Evolutionary conservation across 257 asterid species (phyloP), one percentile per base, ranked within the genome.

Genomic region (Ajuga chamaepitys): DNA sequence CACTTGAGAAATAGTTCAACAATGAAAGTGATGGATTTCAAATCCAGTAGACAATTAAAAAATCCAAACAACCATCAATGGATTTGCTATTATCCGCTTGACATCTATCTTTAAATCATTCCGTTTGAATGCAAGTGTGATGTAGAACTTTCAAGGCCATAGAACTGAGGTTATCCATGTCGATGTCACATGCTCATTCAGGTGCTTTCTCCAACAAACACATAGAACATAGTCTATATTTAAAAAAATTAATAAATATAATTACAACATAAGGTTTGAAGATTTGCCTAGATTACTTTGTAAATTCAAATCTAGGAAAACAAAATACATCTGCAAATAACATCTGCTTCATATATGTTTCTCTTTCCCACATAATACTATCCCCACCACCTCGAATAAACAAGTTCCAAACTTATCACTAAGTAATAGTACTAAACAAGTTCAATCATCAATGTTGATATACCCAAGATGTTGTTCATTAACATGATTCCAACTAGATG

Each of bases 251-350:
- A 42, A 67, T 14, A 44, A 16, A 53, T 35, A 22, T 24, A 14
- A 42, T 14, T 24, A 51, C 70, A 61, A 54, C 37, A 37, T 65
- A 55, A 51, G 25, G 17, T 57, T 57, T 52, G 30, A 50, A 65
- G 10, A 47, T 14, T 40, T 35, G 6, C 38, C 60, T 0, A 34
- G n/a, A 51, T 30, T 30, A 41, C 7, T 24, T 26, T 41, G 64
- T 41, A 25, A 10, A 10, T 11, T 28, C 20, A 41, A 57, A 56
- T 40, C 34, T 30, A 30, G 14, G 53, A 8, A 13, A 53, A 66
- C 41, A 50, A 38, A 22, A 38, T 2, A 28, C 34, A 28, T 28
- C 34, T 28, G 2, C 34, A 28, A 2, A 28, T 9, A 6, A 30
- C 35, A 16, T 30, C 26, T 25, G 17, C 57, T 40, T 17, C 21